These are phyloP conservation scores for Dipodascus albidus DNA, from an alignment of 805 yeast genomes.

Conservation along the genomic window DNA sequence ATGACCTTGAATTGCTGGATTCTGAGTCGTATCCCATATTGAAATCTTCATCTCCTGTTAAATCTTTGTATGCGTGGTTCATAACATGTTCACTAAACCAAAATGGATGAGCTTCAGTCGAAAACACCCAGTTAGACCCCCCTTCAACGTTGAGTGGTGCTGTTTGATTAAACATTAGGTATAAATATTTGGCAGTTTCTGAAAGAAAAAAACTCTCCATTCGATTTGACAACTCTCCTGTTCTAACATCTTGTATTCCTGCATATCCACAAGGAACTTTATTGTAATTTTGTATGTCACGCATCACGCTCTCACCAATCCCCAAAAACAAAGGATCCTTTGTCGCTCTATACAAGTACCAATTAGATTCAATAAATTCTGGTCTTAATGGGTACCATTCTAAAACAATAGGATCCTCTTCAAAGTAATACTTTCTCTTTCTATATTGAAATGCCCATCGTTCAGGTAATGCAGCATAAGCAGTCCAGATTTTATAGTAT, in stretches of 20 bases:
- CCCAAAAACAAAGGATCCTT: conserved; percentile 72
- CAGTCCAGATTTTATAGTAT: conserved; percentile 67
- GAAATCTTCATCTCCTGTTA: not conserved
- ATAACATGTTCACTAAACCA: conserved; percentile 43
- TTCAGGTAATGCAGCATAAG: conserved; percentile 76
- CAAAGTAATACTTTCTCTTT: not conserved
- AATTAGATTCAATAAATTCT: conserved; percentile 83
- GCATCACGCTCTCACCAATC: conserved; percentile 56
- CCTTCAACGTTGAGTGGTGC: conserved; percentile 37
- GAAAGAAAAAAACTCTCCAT: conserved; percentile 89
- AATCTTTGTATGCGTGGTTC: conserved; percentile 12
- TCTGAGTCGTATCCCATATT: too few relatives aligned
- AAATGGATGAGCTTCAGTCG: conserved; percentile 89
- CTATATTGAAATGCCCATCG: conserved; percentile 43
- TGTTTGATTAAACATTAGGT: conserved; percentile 61
- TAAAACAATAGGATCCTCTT: conserved; percentile 30
- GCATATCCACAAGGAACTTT: conserved; percentile 68
- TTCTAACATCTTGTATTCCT: conserved; percentile 58
- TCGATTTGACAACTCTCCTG: conserved; percentile 55
- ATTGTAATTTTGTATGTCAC: conserved; percentile 41
- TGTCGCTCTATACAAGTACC: conserved; percentile 73
- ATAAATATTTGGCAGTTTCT: conserved; percentile 78
- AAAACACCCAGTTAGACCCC: conserved; percentile 37
- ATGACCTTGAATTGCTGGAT: not conserved
- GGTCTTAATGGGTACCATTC: conserved; percentile 95